These are phyloP conservation scores for Microcos paniculata DNA, from an alignment of 345 rosid species.

Conservation along the genomic window DNA sequence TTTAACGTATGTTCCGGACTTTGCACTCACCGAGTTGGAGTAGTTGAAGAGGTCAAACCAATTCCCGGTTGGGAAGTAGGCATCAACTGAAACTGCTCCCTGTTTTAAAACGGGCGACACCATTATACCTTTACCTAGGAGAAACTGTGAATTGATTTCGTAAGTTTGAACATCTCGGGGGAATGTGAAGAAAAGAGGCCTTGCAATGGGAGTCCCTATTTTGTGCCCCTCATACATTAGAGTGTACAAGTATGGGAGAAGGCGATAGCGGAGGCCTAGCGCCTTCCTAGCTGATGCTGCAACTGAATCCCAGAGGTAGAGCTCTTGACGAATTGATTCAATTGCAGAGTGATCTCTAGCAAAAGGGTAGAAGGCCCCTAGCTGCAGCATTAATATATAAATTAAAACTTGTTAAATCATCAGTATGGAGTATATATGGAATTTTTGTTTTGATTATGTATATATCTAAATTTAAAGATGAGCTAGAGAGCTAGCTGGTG, in stretches of 20 bases:
- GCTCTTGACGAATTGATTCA: conserved; percentile 46
- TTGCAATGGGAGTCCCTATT: conserved; percentile 60
- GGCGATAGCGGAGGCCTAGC: conserved; percentile 58
- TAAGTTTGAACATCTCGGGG: conserved; percentile 52
- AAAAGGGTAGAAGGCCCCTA: conserved; percentile 77
- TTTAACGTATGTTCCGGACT: conserved; percentile 32
- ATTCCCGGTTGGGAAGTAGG: conserved; percentile 61
- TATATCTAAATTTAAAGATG: no score
- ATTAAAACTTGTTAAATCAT: no score
- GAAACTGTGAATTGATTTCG: conserved; percentile 45
- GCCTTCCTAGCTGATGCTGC: conserved; percentile 57
- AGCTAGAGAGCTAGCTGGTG: no score
- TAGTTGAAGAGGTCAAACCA: conserved; percentile 68
- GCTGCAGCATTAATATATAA: conserved; percentile 28
- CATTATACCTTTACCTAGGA: conserved; percentile 54
- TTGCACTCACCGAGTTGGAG: conserved; percentile 13
- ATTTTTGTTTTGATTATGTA: no score
- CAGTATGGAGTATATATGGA: no score
- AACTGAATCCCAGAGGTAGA: conserved; percentile 71
- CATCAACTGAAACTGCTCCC: conserved; percentile 37
- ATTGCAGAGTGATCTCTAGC: conserved; percentile 57
- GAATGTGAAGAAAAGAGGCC: conserved; percentile 73
- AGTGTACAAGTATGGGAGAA: conserved; percentile 69
- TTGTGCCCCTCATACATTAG: conserved; percentile 56
- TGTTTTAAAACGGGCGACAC: conserved; percentile 51